phyloP scores from a whole-genome alignment of 768 basidiomycete genomes.

The Kwoniella mangroviensis region DNA sequence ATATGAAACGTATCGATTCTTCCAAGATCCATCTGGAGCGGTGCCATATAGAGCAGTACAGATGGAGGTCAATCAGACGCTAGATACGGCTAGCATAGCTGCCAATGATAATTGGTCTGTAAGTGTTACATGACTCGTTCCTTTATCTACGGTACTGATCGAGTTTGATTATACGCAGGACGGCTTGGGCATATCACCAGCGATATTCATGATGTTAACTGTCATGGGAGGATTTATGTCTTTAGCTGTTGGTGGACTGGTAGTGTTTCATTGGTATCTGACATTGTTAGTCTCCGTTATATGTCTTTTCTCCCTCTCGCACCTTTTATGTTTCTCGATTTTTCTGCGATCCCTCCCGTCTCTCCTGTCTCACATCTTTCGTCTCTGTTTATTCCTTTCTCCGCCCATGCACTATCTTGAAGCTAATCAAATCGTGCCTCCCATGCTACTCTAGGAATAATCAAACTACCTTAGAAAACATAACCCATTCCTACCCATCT shows the following conservation, averaged over 20 bases:
- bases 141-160: no score
- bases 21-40: constrained; percentile 34
- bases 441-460: constrained; percentile 34
- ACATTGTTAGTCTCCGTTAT: constrained; percentile 31
- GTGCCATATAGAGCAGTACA: constrained; percentile 8
- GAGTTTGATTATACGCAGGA: constrained; percentile 12
- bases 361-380: background rate
- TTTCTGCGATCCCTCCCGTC: background rate
- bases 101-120: constrained; percentile 4
- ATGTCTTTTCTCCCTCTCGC: no score
- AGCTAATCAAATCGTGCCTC: no score
- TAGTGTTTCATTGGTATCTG: constrained; percentile 49
- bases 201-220: constrained; percentile 43
- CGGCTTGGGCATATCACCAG: constrained; percentile 38
- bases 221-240: constrained; percentile 42
- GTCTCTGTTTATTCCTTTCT: no score
- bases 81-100: constrained; percentile 4
- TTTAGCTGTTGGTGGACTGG: constrained; percentile 46
- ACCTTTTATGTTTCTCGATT: no score
- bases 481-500: constrained; percentile 47
- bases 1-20: constrained; percentile 35
- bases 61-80: background rate
- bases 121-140: background rate
- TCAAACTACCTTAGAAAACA: constrained; percentile 48
- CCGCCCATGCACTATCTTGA: no score